phyloP scores from a whole-genome alignment of 2,329 filamentous ascomycete genomes.

The Aspergillus tubingensis region DNA sequence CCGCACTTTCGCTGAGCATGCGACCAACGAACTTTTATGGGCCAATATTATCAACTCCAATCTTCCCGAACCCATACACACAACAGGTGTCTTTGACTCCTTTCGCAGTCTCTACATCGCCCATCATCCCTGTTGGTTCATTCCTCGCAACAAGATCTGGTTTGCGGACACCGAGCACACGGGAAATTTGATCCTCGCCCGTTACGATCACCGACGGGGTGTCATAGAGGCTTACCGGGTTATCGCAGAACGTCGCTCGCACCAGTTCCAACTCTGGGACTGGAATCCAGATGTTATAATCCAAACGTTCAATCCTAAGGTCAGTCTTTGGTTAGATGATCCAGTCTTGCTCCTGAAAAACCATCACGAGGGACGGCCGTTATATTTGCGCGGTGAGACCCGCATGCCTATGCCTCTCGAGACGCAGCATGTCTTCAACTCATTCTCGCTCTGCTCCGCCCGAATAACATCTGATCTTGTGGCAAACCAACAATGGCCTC shows the following conservation, averaged over 20 bases:
- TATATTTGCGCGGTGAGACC: slow-evolving; percentile 45
- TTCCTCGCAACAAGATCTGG: slow-evolving; percentile 79
- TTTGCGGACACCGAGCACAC: slow-evolving; percentile 73
- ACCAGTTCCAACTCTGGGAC: slow-evolving; percentile 64
- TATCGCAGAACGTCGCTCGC: slow-evolving; percentile 62
- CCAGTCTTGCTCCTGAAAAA: slow-evolving; percentile 64
- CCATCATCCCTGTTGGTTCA: slow-evolving; percentile 82
- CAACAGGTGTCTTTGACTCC: slow-evolving; percentile 60
- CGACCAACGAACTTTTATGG: slow-evolving; percentile 71
- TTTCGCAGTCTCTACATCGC: slow-evolving; percentile 72
- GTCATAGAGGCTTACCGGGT: slow-evolving; percentile 81
- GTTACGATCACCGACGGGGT: slow-evolving; percentile 71
- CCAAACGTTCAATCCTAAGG: slow-evolving; percentile 69
- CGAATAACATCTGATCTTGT: slow-evolving; percentile 45
- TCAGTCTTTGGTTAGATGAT: slow-evolving; percentile 72
- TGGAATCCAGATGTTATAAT: slow-evolving; percentile 67
- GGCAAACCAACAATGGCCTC: slow-evolving; percentile 71
- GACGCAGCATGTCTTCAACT: slow-evolving; percentile 60
- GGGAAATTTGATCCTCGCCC: slow-evolving; percentile 73
- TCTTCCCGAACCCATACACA: slow-evolving; percentile 60
- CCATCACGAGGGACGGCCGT: slow-evolving; percentile 20
- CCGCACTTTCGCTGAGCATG: slow-evolving; percentile 60
- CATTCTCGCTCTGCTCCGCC: slow-evolving; percentile 65
- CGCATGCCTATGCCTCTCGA: slow-evolving; percentile 58
- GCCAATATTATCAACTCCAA: slow-evolving; percentile 67